A percentile compares a stretch with the other conserved stretches of the same genome.
phyloP scores from a whole-genome alignment of 306 rosid species.

The Pueraria montana region DNA sequence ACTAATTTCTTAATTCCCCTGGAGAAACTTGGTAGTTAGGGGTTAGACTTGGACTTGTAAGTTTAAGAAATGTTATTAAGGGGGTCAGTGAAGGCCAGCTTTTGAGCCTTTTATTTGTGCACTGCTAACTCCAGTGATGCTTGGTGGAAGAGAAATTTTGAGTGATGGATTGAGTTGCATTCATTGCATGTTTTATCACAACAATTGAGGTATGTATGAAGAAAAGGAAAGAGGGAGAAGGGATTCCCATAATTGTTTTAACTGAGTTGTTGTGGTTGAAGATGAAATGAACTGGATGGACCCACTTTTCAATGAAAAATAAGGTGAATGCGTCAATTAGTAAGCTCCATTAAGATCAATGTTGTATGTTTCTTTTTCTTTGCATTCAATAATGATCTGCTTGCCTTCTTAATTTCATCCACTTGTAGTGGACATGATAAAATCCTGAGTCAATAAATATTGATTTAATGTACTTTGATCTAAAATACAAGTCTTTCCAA shows the following conservation, averaged over 20 bases:
- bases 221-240: slow-evolving; percentile 10
- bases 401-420: neutral
- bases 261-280: neutral
- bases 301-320: neutral
- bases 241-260: neutral
- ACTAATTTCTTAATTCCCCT: neutral
- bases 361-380: neutral
- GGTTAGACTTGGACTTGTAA: neutral
- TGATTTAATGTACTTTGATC: slow-evolving; percentile 13
- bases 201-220: neutral
- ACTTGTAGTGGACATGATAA: neutral
- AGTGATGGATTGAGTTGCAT: neutral
- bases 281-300: neutral
- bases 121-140: neutral
- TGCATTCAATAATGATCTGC: neutral
- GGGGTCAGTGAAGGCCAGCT: neutral
- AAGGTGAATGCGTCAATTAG: slow-evolving; percentile 15
- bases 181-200: neutral
- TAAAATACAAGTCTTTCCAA: neutral
- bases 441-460: neutral
- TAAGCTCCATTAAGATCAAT: neutral
- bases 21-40: slow-evolving; percentile 11
- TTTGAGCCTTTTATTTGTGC: neutral
- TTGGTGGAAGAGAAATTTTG: neutral
- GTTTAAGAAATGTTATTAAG: neutral